A percentile compares a stretch with the other conserved stretches of the same genome.
phyloP scores from a whole-genome alignment of 148 eudicot genomes.

The Camellia lanceoleosa region DNA sequence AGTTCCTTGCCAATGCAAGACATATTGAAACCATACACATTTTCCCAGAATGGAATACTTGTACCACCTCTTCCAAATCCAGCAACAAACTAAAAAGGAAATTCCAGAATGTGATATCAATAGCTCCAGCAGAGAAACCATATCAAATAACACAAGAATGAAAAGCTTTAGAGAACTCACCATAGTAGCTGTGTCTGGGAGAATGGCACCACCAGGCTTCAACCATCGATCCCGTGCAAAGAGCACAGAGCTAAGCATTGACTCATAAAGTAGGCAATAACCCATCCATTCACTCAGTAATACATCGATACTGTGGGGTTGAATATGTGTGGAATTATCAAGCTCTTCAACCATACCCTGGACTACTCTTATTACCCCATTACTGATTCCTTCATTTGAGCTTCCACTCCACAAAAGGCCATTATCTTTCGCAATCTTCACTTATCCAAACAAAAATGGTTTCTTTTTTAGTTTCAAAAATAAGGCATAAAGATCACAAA shows the following conservation, averaged over 20 bases:
- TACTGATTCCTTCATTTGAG: conserved; percentile 13
- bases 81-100: conserved; percentile 68
- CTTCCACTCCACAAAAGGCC: conserved; percentile 42
- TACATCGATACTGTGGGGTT: conserved; percentile 79
- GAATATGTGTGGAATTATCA: conserved; percentile 40
- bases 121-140: not conserved
- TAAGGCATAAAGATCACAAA: not conserved
- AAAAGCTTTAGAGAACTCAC: conserved; percentile 31
- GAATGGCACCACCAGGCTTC: conserved; percentile 97
- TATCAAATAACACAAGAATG: not conserved
- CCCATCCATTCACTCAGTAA: conserved; percentile 99
- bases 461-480: not conserved
- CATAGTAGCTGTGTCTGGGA: conserved; percentile 94
- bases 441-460: conserved; percentile 11
- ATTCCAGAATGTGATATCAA: conserved; percentile 13
- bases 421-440: conserved; percentile 85
- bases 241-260: conserved; percentile 90
- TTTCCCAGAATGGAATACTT: conserved; percentile 88
- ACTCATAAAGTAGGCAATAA: conserved; percentile 89
- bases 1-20: conserved; percentile 86
- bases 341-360: conserved; percentile 97
- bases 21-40: conserved; percentile 90
- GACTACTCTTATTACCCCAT: conserved; percentile 62
- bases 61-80: conserved; percentile 92
- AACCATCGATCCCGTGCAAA: conserved; percentile 90